A percentile compares a stretch with the other conserved stretches of the same genome.
phyloP scores from a whole-genome alignment of 768 basidiomycete genomes.

The Boletus rufocinnamomeus region DNA sequence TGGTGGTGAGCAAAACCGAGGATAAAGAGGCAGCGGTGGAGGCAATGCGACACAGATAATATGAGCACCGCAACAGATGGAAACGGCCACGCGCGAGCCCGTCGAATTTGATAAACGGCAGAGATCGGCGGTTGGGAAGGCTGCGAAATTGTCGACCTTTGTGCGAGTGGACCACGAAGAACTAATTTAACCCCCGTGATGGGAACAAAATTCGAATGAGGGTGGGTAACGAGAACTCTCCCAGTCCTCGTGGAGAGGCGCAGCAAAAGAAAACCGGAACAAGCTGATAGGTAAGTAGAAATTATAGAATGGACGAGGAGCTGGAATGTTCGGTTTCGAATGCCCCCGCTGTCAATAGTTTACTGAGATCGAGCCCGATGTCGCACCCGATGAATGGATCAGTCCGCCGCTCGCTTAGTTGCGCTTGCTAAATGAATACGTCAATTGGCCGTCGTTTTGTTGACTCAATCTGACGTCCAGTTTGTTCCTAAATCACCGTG shows the following conservation, averaged over 20 bases:
- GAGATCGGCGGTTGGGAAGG: neutral
- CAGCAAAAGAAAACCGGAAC: neutral
- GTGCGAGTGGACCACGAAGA: neutral
- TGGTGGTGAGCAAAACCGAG: neutral
- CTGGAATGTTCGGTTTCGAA: neutral
- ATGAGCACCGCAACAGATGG: neutral
- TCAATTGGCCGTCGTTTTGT: neutral
- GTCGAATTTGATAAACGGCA: neutral
- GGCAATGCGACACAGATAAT: too few species aligned
- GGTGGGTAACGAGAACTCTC: too few species aligned
- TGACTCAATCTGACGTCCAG: neutral
- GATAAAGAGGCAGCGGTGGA: neutral
- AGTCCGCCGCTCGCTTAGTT: neutral
- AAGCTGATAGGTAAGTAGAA: too few species aligned
- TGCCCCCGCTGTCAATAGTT: neutral
- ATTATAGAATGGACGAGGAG: too few species aligned
- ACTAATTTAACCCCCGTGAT: neutral
- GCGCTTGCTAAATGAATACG: neutral
- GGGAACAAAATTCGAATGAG: neutral
- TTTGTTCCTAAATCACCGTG: neutral
- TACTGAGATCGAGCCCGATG: neutral
- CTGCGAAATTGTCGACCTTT: neutral
- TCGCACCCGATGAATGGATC: neutral
- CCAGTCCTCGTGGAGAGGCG: neutral
- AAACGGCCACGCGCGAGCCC: neutral